These are phyloP conservation scores for Thalassiosira profunda DNA, from an alignment of 108 stramenopile genomes.

Conservation along the genomic window DNA sequence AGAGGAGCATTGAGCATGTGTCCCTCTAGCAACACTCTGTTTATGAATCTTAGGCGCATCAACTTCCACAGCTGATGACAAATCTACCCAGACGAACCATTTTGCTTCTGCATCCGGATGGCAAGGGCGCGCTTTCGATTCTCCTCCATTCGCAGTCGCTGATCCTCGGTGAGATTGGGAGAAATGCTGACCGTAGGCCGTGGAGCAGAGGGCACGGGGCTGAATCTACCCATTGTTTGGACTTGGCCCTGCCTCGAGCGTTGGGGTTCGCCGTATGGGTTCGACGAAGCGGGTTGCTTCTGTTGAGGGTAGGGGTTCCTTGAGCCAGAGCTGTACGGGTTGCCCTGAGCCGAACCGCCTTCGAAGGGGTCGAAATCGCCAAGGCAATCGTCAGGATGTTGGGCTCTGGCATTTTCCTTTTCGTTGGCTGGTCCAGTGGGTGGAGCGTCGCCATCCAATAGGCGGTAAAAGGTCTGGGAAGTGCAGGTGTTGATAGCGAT, in stretches of 20 bases:
- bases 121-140: slow-evolving; percentile 47
- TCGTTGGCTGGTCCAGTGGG: neutral
- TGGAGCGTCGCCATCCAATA: slow-evolving; percentile 6
- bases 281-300: slow-evolving; percentile 7
- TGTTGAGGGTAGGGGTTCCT: slow-evolving; percentile 6
- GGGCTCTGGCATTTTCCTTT: neutral
- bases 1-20: no score
- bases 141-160: slow-evolving; percentile 42
- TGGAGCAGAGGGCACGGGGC: neutral
- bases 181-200: slow-evolving; percentile 1
- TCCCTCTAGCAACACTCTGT: no score
- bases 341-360: neutral
- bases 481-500: no score
- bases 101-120: slow-evolving; percentile 34
- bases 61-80: no score
- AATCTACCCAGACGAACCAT: no score
- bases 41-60: no score
- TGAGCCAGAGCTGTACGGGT: neutral
- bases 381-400: neutral
- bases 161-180: slow-evolving; percentile 46
- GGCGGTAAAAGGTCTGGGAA: neutral
- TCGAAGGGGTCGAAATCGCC: neutral
- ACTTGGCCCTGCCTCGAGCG: neutral
- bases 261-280: slow-evolving; percentile 5
- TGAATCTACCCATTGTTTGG: no score